Base-by-base conservation (phyloP, 2,329 filamentous ascomycete species). In the Thelonectria discophora region DNA sequence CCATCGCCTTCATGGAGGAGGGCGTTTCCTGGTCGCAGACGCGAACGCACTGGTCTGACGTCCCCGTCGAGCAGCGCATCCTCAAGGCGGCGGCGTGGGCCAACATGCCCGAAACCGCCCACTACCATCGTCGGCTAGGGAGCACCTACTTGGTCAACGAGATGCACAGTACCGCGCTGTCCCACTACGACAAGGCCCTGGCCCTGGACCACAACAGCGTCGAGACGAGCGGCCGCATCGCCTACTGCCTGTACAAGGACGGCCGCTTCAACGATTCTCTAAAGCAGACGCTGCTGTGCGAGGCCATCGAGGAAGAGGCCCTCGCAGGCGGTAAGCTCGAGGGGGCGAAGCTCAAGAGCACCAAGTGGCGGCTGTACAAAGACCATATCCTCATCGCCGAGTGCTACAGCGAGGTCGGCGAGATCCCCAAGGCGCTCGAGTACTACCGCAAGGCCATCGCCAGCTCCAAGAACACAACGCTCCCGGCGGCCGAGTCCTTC, bases 281-380 rank as follows among this genome's bases (percentile, higher is more conserved):
- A 2, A 65, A 74, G 1, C 69, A 76, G 34, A 73, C 76, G 6
- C 70, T 79, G 2, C 73, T 76, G 60, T 80, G 78, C 40, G 77
- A 78, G 11, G 65, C 60, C 1, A 72, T 76, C 2, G 78, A 80
- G 20, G 65, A 75, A 37, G 69, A 72, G 9, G 72, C 67, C 15
- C 68, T 77, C 3, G 65, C 62, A 0, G 65, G 72, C 2, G 70
- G 72, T 0, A 64, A 66, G 4, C 69, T 74, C 3, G 67, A 73
- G 0, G 69, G 60, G 0, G 54, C 66, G 2, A 68, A 72, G 2
- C 62, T 73, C 3, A 69, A 65, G 18, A 72, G 71, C 32, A 73
- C 71, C 48, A 75, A 70, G 55, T 80, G 78, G 78, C 72, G 79
- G 1, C 65, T 80, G 1, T 80, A 80, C 65, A 78, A 78, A 51